Conservation (phyloP, 1,284 basidiomycete species). For the Phylloboletellus chloephorus region DNA sequence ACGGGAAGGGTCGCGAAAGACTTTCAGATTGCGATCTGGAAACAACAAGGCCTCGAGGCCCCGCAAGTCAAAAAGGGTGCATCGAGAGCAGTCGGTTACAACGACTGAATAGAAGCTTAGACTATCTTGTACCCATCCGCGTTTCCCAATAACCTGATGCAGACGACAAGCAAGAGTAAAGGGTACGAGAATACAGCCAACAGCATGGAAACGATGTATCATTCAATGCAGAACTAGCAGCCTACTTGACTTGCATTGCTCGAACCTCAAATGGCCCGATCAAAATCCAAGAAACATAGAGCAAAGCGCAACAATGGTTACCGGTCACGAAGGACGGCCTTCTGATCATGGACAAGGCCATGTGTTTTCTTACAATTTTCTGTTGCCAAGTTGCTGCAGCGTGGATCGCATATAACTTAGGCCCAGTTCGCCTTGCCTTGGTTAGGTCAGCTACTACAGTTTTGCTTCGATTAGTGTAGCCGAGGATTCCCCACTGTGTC, state of each 20-base stretch:
- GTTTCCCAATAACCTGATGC: slow-evolving; percentile 1
- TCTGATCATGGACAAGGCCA: no score
- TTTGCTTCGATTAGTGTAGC: no score
- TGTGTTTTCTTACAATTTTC: no score
- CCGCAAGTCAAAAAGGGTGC: slow-evolving; percentile 29
- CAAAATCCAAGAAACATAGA: slow-evolving; percentile 22
- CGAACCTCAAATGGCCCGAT: slow-evolving; percentile 15
- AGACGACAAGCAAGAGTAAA: slow-evolving; percentile 3
- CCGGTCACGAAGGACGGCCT: slow-evolving; percentile 25
- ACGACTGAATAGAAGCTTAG: slow-evolving; percentile 36
- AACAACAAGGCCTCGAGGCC: slow-evolving; percentile 49
- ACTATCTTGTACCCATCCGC: slow-evolving; percentile 11
- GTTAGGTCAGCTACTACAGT: no score
- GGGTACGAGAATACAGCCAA: neutral
- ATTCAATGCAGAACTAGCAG: slow-evolving; percentile 3
- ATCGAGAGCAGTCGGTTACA: slow-evolving; percentile 50
- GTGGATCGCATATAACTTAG: no score
- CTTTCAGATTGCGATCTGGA: slow-evolving; percentile 61
- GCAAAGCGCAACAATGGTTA: slow-evolving; percentile 18
- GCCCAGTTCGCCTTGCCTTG: no score
- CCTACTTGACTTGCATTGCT: neutral
- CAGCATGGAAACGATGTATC: neutral
- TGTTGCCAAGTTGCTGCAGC: no score
- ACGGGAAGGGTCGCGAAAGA: slow-evolving; percentile 63
- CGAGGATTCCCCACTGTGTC: no score